These are phyloP conservation scores for Camellia oleifera DNA, from an alignment of 179 eudicot genomes.

Conservation along the genomic window DNA sequence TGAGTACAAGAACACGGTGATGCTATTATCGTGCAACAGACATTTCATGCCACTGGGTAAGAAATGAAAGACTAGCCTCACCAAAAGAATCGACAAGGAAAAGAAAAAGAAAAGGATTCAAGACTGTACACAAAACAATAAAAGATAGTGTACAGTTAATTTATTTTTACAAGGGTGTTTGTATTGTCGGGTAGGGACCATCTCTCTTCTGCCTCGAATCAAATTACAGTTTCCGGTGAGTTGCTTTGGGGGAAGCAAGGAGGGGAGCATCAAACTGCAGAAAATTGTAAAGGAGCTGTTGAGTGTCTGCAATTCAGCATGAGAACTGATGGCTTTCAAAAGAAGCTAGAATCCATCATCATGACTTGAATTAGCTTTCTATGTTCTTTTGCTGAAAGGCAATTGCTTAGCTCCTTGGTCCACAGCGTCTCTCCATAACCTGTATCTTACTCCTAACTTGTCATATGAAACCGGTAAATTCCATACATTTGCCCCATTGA, in stretches of 20 bases:
- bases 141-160: constrained; percentile 10
- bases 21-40: background rate
- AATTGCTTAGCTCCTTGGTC: constrained; percentile 59
- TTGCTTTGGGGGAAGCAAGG: background rate
- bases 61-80: background rate
- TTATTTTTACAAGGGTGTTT: constrained; percentile 11
- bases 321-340: background rate
- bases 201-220: constrained; percentile 13
- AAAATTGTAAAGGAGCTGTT: constrained; percentile 2
- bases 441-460: constrained; percentile 89
- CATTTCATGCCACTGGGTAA: background rate
- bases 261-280: constrained; percentile 4
- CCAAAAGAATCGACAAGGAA: background rate
- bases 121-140: constrained; percentile 14
- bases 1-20: background rate
- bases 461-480: constrained; percentile 85
- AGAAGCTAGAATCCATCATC: background rate
- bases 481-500: constrained; percentile 86
- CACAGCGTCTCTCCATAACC: constrained; percentile 85
- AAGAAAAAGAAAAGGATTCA: background rate
- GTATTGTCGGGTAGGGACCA: background rate
- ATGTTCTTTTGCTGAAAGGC: constrained; percentile 41
- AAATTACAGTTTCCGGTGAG: constrained; percentile 12
- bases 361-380: background rate
- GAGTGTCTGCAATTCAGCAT: background rate